Evolutionary conservation across 1,284 basidiomycete genomes (phyloP), one percentile per base, ranked within the genome.

Genomic region (Vanrija pseudolonga): DNA sequence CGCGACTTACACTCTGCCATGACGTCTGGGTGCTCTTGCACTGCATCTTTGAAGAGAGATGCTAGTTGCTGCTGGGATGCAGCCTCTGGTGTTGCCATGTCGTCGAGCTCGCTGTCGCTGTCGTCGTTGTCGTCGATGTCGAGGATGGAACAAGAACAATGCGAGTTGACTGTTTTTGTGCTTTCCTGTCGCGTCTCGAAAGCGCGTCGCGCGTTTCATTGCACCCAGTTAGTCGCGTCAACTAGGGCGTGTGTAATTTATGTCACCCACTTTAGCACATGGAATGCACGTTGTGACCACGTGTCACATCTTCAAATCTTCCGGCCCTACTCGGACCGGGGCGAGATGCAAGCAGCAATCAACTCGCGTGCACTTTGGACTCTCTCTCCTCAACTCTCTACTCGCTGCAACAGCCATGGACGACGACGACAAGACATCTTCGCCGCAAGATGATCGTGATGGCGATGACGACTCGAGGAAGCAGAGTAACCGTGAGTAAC

Each of bases 1-100:
- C 14, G 19, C 8, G 15, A 63, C 71, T 51, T 37, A 73, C 69
- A 71, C 59, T 72, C 70, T 2, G 60, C 59, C 73, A 76, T 74
- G 49, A 76, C 67, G 41, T 76, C 73, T 22, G 66, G 59, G 42
- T 71, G 67, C 20, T 67, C 65, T 1, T 56, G 45, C 3, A 75
- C 69, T 4, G 66, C 68, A 22, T 45, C 49, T 23, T 59, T 58
- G 56, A 74, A 75, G n/a, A 59, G 65, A 17, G 64, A 57, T 0
- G 54, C 59, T 15, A 75, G 70, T 59, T 69, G 32, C 32, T 32
- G 32, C 32, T 15, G 9, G 32, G 32, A 32, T 32, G 32, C 32
- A 14, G 32, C 8, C 14, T 32, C 32, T 32, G 32, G 32, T 32
- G 32, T 32, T 12, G 32, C 32, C 32, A 32, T 32, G 12, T 9